Evolutionary conservation across 2,329 filamentous ascomycete genomes (phyloP).

Genomic region (Talaromyces verruculosus): DNA sequence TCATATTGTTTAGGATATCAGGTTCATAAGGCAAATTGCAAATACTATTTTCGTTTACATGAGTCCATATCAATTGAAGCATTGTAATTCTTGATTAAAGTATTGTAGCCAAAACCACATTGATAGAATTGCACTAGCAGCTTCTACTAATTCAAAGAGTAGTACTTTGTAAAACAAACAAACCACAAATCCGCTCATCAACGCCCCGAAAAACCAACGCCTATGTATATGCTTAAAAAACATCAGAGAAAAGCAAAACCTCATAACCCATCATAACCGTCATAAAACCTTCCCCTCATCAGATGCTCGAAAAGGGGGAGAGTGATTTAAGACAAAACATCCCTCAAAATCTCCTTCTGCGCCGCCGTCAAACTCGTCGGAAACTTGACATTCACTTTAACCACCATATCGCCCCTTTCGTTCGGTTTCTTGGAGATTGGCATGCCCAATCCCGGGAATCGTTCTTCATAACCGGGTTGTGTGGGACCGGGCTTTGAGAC

Average conservation of each 20-base stretch:
- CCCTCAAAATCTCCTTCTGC: slow-evolving; percentile 78
- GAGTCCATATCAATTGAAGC: too few relatives aligned
- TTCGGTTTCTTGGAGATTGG: slow-evolving; percentile 85
- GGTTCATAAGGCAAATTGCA: background rate
- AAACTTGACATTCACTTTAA: slow-evolving; percentile 92
- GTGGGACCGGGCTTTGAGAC: slow-evolving; percentile 82
- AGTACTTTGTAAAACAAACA: background rate
- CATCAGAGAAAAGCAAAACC: background rate
- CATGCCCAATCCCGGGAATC: slow-evolving; percentile 87
- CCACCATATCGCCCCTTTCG: slow-evolving; percentile 80
- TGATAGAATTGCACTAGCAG: background rate
- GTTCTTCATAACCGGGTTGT: slow-evolving; percentile 76
- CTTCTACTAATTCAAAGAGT: background rate
- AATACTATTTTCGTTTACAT: background rate
- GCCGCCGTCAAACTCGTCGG: slow-evolving; percentile 70
- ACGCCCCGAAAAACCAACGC: slow-evolving; percentile 4
- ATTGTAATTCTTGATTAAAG: background rate
- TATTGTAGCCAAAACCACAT: background rate
- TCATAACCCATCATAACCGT: background rate
- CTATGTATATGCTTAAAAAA: slow-evolving; percentile 1
- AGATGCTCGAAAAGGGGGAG: too few relatives aligned
- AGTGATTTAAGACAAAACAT: slow-evolving; percentile 61
- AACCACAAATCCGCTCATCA: background rate
- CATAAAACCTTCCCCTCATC: background rate
- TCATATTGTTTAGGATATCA: background rate